A percentile compares a stretch with the other conserved stretches of the same genome.
Conservation (phyloP, 192 early-diverging fungal genomes). For the Backusella luteola region DNA sequence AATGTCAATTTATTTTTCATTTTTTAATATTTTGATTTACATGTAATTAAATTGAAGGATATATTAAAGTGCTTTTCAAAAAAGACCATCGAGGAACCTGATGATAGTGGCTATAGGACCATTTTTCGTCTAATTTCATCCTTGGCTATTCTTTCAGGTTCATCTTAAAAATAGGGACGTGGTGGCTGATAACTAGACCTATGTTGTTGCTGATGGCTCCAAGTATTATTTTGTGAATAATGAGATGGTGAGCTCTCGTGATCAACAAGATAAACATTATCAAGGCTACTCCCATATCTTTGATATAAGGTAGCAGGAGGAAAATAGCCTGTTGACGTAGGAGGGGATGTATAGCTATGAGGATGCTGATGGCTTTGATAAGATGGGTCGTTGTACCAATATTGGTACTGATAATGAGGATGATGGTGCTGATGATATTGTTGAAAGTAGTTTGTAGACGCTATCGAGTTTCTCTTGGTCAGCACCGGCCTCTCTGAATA, state of each 20-base stretch:
- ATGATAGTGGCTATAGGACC: neutral
- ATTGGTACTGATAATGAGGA: neutral
- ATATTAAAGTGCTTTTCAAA: neutral
- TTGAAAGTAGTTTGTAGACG: neutral
- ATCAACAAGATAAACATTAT: neutral
- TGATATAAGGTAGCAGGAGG: neutral
- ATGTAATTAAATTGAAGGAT: neutral
- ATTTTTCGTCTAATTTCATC: neutral
- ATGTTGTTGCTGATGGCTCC: neutral
- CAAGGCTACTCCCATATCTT: neutral
- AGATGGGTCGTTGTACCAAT: neutral
- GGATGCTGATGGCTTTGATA: neutral
- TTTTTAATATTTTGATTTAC: neutral
- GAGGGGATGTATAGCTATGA: neutral
- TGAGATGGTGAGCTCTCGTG: neutral
- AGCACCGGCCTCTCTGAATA: neutral
- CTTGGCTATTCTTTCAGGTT: neutral
- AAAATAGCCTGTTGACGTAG: neutral
- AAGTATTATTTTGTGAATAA: neutral
- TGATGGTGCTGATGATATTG: neutral
- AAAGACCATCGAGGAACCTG: neutral
- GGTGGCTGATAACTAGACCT: neutral
- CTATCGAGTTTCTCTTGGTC: neutral
- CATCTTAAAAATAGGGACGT: neutral
- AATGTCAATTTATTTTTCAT: neutral